Percentiles rank a stretch among this genome's conserved stretches.
These are phyloP conservation scores for Brassica carinata DNA, from an alignment of 345 rosid species.

Conservation along the genomic window DNA sequence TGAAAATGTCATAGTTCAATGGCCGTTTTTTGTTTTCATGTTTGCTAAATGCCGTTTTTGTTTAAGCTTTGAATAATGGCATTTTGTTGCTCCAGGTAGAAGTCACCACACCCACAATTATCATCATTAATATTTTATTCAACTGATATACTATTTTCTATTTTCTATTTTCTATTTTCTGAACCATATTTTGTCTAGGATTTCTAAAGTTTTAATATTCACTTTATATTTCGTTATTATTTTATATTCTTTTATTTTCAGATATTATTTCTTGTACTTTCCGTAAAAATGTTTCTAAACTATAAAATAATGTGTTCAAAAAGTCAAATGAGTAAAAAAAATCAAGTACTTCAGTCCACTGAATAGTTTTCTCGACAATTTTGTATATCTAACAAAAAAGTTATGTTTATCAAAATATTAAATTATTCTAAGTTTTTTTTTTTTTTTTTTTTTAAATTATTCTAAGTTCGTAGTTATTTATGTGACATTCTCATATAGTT, in stretches of 20 bases:
- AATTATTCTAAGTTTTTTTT: neutral
- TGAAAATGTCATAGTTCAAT: neutral
- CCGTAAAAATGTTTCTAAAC: neutral
- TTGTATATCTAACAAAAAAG: neutral
- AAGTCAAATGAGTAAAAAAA: neutral
- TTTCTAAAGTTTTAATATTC: neutral
- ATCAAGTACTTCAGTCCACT: neutral
- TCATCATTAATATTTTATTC: neutral
- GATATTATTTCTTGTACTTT: neutral
- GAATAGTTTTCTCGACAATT: no score
- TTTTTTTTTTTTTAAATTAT: neutral
- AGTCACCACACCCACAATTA: neutral
- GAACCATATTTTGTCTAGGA: neutral
- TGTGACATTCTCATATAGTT: neutral
- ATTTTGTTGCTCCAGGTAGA: constrained; percentile 1
- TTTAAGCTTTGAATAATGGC: neutral
- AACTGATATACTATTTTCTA: neutral
- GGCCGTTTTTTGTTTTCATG: neutral
- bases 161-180: neutral
- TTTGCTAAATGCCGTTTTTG: no score
- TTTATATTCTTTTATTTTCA: neutral
- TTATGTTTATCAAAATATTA: neutral
- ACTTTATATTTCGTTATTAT: neutral
- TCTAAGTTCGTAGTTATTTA: neutral
- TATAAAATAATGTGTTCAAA: neutral